Evolutionary conservation across 2,329 filamentous ascomycete species (phyloP), one percentile per base, ranked within the genome.

Genomic region (Aaosphaeria pasadenensis): DNA sequence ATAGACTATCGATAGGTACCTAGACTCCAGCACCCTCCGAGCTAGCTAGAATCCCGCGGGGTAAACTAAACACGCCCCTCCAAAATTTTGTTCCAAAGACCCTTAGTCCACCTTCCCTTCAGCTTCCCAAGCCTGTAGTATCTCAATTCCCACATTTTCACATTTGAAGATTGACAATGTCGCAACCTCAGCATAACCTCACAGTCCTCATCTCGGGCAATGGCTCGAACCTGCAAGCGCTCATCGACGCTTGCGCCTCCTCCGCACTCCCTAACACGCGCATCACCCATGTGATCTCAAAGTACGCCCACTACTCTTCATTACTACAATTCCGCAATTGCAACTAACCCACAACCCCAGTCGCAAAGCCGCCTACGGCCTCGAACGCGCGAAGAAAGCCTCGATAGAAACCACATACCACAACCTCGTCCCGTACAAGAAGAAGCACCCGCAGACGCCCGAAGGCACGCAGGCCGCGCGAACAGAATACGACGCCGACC

Each of bases 161-260:
- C 17, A 24, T 24, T 24, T 24, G 17, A 24, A 24, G 17, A 24
- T 24, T 24, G 17, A 24, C 17, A 39, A 66, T 66, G 63, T 13
- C 63, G 39, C 46, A 55, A 30, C 46, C 61, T 6, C 66, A 66
- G 39, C 64, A 72, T 59, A 81, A 80, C 48, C 77, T 88, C 58
- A 78, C 85, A 45, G 82, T 89, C 57, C 81, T 89, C 13, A 69
- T 71, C 33, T 71, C 69, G 36, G 67, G 88, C 69, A 85, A 80
- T 56, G 89, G 89, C 58, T 84, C 85, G 36, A 92, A 92, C 67
- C 82, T 91, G 17, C 87, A 92, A 75, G 88, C 88, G 48, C 78
- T 95, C 45, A 85, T 87, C 61, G 81, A 86, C 66, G 80, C 80
- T 50, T 74, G 74, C 69, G 71, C 73, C 43, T 67, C 75, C 30